phyloP scores from a whole-genome alignment of 192 early-diverging fungal species.

The Neocallimastix lanati region DNA sequence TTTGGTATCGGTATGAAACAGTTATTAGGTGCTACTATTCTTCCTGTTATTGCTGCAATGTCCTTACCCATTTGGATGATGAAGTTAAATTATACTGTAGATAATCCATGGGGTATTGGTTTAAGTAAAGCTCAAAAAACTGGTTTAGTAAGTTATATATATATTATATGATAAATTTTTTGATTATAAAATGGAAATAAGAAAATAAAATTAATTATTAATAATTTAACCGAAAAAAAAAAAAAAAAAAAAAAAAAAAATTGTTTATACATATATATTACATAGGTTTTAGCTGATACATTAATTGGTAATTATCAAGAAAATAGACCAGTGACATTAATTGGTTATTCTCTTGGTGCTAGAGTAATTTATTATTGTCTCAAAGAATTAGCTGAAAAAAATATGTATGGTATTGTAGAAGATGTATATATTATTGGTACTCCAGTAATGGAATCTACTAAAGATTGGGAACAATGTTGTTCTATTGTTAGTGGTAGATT shows the following conservation, averaged over 20 bases:
- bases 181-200: too few species aligned
- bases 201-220: too few species aligned
- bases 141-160: constrained; percentile 23
- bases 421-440: constrained; percentile 78
- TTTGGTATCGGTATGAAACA: constrained; percentile 22
- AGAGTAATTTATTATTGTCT: constrained; percentile 83
- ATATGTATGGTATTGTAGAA: constrained; percentile 69
- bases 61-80: constrained; percentile 61
- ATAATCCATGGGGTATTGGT: constrained; percentile 78
- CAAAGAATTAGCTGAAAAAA: constrained; percentile 66
- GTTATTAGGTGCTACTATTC: constrained; percentile 26
- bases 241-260: too few species aligned
- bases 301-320: constrained; percentile 67
- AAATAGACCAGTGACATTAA: constrained; percentile 71
- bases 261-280: too few species aligned
- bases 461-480: constrained; percentile 62
- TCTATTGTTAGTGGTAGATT: constrained; percentile 69
- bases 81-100: constrained; percentile 63
- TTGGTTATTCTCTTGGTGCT: constrained; percentile 87
- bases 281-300: constrained; percentile 67
- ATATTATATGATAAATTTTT: too few species aligned
- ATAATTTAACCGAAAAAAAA: too few species aligned
- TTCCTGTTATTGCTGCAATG: constrained; percentile 38
- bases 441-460: constrained; percentile 62
- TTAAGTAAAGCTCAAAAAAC: constrained; percentile 61